Conservation (phyloP, 73 alveolate species). For the Paramecium primaurelia region DNA sequence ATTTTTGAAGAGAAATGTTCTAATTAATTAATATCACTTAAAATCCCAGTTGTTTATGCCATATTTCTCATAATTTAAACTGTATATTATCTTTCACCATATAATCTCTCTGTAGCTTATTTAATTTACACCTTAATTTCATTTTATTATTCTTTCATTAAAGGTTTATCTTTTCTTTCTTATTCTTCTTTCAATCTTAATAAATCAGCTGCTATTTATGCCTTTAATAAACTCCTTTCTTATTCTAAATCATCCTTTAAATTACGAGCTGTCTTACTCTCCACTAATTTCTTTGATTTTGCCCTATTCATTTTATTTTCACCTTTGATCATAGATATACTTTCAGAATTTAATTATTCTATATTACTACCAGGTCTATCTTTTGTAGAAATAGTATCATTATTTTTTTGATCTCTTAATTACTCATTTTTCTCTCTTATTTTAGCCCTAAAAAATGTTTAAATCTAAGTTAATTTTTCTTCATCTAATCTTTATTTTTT, state of each 20-base stretch:
- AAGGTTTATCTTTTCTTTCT: conserved; percentile 11
- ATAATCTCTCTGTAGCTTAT: conserved; percentile 30
- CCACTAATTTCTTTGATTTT: background rate
- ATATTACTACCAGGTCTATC: background rate
- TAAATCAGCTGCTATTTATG: background rate
- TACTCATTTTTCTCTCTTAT: background rate
- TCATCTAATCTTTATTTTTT: background rate
- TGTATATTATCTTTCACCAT: conserved; percentile 21
- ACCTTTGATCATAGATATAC: background rate
- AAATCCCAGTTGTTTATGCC: conserved; percentile 8
- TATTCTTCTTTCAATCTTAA: background rate
- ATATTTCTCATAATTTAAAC: background rate
- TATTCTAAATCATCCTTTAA: conserved; percentile 7
- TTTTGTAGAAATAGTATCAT: background rate
- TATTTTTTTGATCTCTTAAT: background rate
- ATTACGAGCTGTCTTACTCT: background rate
- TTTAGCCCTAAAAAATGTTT: background rate
- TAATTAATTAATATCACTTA: conserved; percentile 9
- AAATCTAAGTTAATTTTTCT: background rate
- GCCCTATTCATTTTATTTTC: conserved; percentile 3
- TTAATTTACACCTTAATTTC: conserved; percentile 6
- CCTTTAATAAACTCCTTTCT: conserved; percentile 1
- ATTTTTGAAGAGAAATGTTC: conserved; percentile 5
- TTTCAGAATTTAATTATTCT: background rate
- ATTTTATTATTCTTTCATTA: background rate